phyloP scores from a whole-genome alignment of 2,329 filamentous ascomycete species.

The Calonectria multiphialidica region DNA sequence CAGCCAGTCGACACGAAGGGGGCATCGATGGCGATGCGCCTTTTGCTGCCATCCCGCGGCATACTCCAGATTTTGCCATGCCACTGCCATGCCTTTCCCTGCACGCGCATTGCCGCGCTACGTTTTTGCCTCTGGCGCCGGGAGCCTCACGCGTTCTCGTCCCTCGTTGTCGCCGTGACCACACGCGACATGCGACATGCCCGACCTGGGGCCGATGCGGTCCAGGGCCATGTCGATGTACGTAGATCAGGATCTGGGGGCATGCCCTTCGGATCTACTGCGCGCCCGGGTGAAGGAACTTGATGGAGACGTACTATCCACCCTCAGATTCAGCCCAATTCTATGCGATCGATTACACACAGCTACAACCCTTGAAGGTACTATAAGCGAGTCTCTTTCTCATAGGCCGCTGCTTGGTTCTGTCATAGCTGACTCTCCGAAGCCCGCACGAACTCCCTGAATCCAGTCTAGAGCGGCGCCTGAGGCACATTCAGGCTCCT shows the following conservation, averaged over 20 bases:
- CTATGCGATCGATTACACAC: constrained; percentile 10
- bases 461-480: constrained; percentile 1
- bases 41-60: constrained; percentile 19
- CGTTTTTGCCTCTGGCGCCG: constrained; percentile 16
- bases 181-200: constrained; percentile 5
- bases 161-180: constrained; percentile 13
- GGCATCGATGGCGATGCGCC: constrained; percentile 21
- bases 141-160: constrained; percentile 21
- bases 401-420: background rate
- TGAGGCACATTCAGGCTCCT: background rate
- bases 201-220: constrained; percentile 20
- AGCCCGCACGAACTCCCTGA: constrained; percentile 8
- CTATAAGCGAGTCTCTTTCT: constrained; percentile 7
- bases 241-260: constrained; percentile 20
- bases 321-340: constrained; percentile 6
- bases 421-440: constrained; percentile 2
- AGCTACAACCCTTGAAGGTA: constrained; percentile 12
- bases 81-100: constrained; percentile 17
- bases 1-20: constrained; percentile 19
- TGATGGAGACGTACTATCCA: constrained; percentile 13
- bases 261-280: constrained; percentile 27
- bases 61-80: constrained; percentile 24
- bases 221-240: constrained; percentile 8
- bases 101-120: constrained; percentile 19
- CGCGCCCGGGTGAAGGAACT: constrained; percentile 21